Conservation (phyloP, 345 rosid genomes). For the Bruguiera parviflora region DNA sequence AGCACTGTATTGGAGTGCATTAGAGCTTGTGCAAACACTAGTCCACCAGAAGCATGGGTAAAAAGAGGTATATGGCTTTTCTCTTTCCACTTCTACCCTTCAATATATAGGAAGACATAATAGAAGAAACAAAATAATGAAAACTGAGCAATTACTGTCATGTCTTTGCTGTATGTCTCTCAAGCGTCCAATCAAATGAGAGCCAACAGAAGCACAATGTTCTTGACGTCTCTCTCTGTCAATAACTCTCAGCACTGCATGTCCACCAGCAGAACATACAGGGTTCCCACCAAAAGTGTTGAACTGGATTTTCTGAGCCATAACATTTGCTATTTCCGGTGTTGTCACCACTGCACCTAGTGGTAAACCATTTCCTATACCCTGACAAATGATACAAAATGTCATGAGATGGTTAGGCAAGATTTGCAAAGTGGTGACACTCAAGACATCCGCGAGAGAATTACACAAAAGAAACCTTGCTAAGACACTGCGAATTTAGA, state of each 20-base stretch:
- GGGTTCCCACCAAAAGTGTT: conserved; percentile 98
- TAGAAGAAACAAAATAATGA: neutral
- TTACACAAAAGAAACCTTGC: neutral
- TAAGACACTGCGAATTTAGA: neutral
- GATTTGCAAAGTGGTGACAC: neutral
- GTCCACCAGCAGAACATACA: conserved; percentile 95
- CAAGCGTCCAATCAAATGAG: conserved; percentile 67
- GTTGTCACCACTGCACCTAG: conserved; percentile 95
- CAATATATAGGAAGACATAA: neutral
- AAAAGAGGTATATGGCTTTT: neutral
- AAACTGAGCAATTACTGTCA: conserved; percentile 49
- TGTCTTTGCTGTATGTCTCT: conserved; percentile 63
- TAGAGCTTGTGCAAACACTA: neutral
- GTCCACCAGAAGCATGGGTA: neutral
- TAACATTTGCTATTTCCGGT: conserved; percentile 86
- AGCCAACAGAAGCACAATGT: conserved; percentile 75
- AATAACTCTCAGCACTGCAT: conserved; percentile 82
- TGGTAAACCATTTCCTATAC: conserved; percentile 94
- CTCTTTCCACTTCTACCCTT: neutral
- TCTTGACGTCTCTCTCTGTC: conserved; percentile 85
- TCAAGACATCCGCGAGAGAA: neutral
- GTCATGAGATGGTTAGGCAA: conserved; percentile 1
- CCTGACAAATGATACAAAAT: conserved; percentile 38
- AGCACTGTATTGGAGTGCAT: neutral
- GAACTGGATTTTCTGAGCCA: conserved; percentile 81